A percentile compares a stretch with the other conserved stretches of the same genome.
These are phyloP conservation scores for Spathaspora sp. DNA, from an alignment of 1,139 yeast species.

Conservation along the genomic window DNA sequence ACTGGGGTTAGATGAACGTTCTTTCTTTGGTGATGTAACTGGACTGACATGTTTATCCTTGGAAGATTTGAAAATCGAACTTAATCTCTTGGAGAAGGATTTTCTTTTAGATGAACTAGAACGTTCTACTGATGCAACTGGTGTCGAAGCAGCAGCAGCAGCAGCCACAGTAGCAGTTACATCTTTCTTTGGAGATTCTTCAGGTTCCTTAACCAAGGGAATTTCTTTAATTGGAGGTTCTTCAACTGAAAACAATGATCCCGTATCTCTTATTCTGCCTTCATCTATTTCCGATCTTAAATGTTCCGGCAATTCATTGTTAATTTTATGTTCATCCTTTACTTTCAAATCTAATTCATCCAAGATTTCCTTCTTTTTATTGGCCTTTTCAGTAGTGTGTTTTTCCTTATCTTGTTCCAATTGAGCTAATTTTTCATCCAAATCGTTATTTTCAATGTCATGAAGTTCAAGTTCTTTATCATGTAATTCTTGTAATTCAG, in stretches of 20 bases:
- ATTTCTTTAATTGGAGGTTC: constrained; percentile 20
- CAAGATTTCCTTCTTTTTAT: constrained; percentile 35
- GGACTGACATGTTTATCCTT: constrained; percentile 7
- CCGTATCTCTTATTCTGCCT: constrained; percentile 38
- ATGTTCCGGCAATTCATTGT: constrained; percentile 54
- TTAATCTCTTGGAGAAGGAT: constrained; percentile 14
- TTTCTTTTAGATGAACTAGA: constrained; percentile 10
- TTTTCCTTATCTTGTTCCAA: constrained; percentile 31
- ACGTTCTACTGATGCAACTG: constrained; percentile 3
- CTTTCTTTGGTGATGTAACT: constrained; percentile 3
- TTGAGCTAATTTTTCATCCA: constrained; percentile 31
- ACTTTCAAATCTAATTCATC: constrained; percentile 33
- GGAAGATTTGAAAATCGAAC: constrained; percentile 11
- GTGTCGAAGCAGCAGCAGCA: constrained; percentile 10
- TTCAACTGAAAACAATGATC: constrained; percentile 38
- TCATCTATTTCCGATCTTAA: constrained; percentile 45
- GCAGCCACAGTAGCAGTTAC: constrained; percentile 6
- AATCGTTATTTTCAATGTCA: constrained; percentile 26
- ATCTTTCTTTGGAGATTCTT: constrained; percentile 8
- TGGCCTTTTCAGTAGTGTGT: constrained; percentile 28
- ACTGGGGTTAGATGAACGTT: constrained; percentile 5
- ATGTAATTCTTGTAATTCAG: constrained; percentile 27
- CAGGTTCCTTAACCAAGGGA: constrained; percentile 14
- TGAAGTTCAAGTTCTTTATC: constrained; percentile 26
- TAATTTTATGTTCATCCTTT: constrained; percentile 45